A percentile compares a stretch with the other conserved stretches of the same genome.
phyloP scores from a whole-genome alignment of 768 basidiomycete species.

The Mycena filopes region DNA sequence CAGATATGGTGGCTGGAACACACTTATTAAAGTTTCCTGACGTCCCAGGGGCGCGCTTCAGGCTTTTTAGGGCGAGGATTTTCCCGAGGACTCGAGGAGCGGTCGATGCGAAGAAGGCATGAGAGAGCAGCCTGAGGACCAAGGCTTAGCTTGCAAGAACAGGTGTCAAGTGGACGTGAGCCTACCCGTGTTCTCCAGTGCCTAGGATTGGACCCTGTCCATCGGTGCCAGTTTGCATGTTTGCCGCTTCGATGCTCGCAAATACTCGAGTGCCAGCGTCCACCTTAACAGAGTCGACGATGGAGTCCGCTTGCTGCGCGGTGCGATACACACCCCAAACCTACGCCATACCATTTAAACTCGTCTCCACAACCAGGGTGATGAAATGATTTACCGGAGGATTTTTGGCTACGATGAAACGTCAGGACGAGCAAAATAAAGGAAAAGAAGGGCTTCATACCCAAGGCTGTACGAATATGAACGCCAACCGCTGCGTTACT shows the following conservation, averaged over 20 bases:
- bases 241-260: constrained; percentile 50
- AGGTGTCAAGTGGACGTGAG: constrained; percentile 1
- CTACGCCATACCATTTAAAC: constrained; percentile 30
- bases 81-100: constrained; percentile 55
- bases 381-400: constrained; percentile 42
- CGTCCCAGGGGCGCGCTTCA: constrained; percentile 49
- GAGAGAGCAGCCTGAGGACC: constrained; percentile 42
- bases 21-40: constrained; percentile 54
- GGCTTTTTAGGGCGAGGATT: constrained; percentile 55
- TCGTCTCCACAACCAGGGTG: constrained; percentile 11
- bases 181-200: constrained; percentile 44
- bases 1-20: constrained; percentile 19
- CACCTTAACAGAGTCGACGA: constrained; percentile 41
- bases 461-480: constrained; percentile 60
- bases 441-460: constrained; percentile 40
- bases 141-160: constrained; percentile 3
- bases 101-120: constrained; percentile 54
- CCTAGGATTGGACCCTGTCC: constrained; percentile 45
- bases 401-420: constrained; percentile 40
- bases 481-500: constrained; percentile 46
- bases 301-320: constrained; percentile 38
- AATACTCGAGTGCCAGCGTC: constrained; percentile 46
- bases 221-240: constrained; percentile 42
- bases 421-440: background rate
- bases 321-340: constrained; percentile 56